Conservation (phyloP, 495 filamentous ascomycete species). For the Xylona heveae region DNA sequence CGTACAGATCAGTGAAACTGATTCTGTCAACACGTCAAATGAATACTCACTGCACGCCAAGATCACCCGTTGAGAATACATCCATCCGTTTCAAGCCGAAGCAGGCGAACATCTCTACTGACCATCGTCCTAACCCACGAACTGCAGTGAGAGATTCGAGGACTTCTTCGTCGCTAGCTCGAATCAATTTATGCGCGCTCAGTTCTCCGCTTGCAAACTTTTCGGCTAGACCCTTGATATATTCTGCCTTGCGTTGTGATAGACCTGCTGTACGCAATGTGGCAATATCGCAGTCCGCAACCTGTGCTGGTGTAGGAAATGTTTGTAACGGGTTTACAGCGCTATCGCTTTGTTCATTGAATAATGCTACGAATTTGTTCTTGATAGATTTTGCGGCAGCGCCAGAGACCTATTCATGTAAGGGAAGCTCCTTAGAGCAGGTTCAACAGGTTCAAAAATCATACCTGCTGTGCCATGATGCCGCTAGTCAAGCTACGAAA, state of each 20-base stretch:
- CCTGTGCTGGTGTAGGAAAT: slow-evolving; percentile 63
- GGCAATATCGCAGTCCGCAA: slow-evolving; percentile 34
- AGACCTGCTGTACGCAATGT: slow-evolving; percentile 66
- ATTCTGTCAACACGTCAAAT: neutral
- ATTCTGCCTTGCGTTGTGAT: slow-evolving; percentile 85
- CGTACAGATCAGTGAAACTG: neutral
- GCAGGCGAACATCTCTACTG: slow-evolving; percentile 91
- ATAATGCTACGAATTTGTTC: slow-evolving; percentile 63
- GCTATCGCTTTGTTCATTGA: slow-evolving; percentile 20
- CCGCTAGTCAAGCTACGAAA: slow-evolving; percentile 63
- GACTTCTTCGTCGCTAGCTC: slow-evolving; percentile 69
- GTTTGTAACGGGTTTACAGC: slow-evolving; percentile 9
- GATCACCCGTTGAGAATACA: slow-evolving; percentile 79
- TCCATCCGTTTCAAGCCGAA: slow-evolving; percentile 84
- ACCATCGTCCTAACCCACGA: slow-evolving; percentile 73
- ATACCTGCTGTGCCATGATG: slow-evolving; percentile 77
- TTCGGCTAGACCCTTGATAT: slow-evolving; percentile 62
- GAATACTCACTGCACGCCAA: slow-evolving; percentile 62
- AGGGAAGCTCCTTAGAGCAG: neutral
- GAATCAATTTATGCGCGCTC: slow-evolving; percentile 47
- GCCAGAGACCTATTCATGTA: slow-evolving; percentile 40
- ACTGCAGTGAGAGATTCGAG: slow-evolving; percentile 66
- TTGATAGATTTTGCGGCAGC: slow-evolving; percentile 79
- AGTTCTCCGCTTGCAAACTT: slow-evolving; percentile 61
- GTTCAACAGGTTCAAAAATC: neutral